Percentiles rank a stretch among this genome's conserved stretches.
These are phyloP conservation scores for Rubia yunnanensis DNA, from an alignment of 257 asterid species.

Conservation along the genomic window DNA sequence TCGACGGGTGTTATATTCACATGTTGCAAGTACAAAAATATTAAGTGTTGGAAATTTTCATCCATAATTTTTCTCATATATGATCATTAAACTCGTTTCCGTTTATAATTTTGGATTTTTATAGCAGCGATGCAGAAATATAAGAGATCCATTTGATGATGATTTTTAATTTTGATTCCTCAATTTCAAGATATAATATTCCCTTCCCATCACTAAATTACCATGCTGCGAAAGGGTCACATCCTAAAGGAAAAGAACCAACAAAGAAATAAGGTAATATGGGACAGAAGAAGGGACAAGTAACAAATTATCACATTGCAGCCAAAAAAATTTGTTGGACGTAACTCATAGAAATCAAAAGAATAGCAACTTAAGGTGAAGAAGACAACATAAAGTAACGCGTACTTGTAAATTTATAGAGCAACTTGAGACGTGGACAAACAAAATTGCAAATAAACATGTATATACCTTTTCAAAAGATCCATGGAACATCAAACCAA, in stretches of 20 bases:
- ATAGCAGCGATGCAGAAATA: background rate
- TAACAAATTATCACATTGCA: background rate
- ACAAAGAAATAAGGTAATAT: no score
- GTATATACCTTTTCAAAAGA: conserved; percentile 74
- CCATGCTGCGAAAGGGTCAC: background rate
- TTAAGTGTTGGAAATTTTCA: background rate
- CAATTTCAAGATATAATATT: background rate
- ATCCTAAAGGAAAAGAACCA: background rate
- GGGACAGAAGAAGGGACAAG: no score
- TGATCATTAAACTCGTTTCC: background rate
- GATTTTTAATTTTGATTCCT: background rate
- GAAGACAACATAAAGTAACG: background rate
- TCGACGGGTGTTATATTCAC: background rate
- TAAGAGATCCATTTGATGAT: background rate
- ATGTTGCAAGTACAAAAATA: no score
- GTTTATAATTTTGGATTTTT: no score
- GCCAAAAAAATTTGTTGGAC: background rate
- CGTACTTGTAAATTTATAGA: background rate
- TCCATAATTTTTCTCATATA: background rate
- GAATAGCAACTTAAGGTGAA: background rate
- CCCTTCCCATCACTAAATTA: background rate
- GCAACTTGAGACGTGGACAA: background rate
- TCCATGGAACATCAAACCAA: conserved; percentile 80
- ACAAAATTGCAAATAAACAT: background rate
- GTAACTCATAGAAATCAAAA: background rate